Base-by-base conservation (phyloP, 129 eudicot genomes). In the Flaveria ramosissima region DNA sequence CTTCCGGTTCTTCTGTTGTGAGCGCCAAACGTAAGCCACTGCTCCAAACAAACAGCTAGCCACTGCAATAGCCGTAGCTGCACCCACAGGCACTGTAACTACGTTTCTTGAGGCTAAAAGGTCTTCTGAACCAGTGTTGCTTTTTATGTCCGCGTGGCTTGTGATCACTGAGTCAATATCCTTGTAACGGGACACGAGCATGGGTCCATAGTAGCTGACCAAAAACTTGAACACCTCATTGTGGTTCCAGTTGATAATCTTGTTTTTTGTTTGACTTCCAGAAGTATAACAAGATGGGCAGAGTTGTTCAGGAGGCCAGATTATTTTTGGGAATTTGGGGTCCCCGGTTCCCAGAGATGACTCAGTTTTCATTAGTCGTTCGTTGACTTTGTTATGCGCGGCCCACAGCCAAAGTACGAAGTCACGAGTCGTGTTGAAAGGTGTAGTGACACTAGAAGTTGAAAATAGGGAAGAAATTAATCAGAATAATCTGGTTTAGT, bases 21-120 rank as follows among this genome's bases (percentile, higher is more conserved):
- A 87, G 3, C 94, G 89, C 99, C 99, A 94, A 64, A 74, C 80
- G 81, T 90, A 94, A 17, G 96, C 94, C 20, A 94, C 90, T 6
- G 92, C 99, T n/a, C 92, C 99, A 60, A 94, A 94, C 65, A 88
- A 88, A 83, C 99, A 94, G 97, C 97, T 84, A 2, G 96, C 98
- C 24, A 89, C 83, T 50, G 92, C 93, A 68, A 94, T 94, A 4
- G 89, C 97, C 61, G 89, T 24, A n/a, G 97, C 99, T 13, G 97
- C 97, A 23, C 99, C 96, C 21, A 83, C 53, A 1, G 98, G 98
- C 17, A 91, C 97, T 23, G 78, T 92, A 51, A 89, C 50, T 3
- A 96, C 86, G 47, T 86, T 86, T 82, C 88, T 63, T 23, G 96
- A 78, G 27, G 76, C 83, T 21, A 50, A 68, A 60, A 78, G 6